These are phyloP conservation scores for Talaromyces thailandensis DNA, from an alignment of 495 filamentous ascomycete genomes.

Conservation along the genomic window DNA sequence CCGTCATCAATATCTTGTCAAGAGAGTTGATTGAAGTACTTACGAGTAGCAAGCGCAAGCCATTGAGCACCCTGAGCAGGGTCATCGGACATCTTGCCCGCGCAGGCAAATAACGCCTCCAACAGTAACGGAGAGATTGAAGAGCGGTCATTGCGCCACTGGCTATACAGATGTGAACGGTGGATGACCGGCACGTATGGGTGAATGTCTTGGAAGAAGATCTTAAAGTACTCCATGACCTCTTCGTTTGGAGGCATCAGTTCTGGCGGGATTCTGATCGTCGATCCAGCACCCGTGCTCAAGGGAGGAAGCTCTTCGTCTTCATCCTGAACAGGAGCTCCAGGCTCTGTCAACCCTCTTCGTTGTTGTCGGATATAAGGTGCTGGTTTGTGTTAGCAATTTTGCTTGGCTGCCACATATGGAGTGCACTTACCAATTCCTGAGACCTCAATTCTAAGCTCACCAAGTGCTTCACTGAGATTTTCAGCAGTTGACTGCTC, in stretches of 20 bases:
- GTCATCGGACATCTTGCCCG: constrained; percentile 73
- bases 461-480: constrained; percentile 73
- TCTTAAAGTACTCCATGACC: constrained; percentile 77
- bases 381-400: constrained; percentile 24
- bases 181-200: constrained; percentile 95
- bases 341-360: constrained; percentile 49
- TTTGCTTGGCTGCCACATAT: background rate
- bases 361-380: constrained; percentile 79
- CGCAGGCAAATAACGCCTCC: constrained; percentile 93
- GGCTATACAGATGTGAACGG: constrained; percentile 73
- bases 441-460: constrained; percentile 77
- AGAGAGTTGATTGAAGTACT: constrained; percentile 19
- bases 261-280: constrained; percentile 83
- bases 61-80: constrained; percentile 82
- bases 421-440: constrained; percentile 63
- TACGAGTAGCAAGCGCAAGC: constrained; percentile 87
- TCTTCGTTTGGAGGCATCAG: constrained; percentile 88
- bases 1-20: background rate
- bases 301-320: constrained; percentile 66
- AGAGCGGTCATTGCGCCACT: constrained; percentile 81
- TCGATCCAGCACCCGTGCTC: constrained; percentile 56
- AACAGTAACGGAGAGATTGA: constrained; percentile 87
- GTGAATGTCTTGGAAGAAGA: constrained; percentile 88
- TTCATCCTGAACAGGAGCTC: constrained; percentile 72
- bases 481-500: constrained; percentile 63